A percentile compares a stretch with the other conserved stretches of the same genome.
phyloP scores from a whole-genome alignment of 257 asterid genomes.

The Fraxinus pennsylvanica region DNA sequence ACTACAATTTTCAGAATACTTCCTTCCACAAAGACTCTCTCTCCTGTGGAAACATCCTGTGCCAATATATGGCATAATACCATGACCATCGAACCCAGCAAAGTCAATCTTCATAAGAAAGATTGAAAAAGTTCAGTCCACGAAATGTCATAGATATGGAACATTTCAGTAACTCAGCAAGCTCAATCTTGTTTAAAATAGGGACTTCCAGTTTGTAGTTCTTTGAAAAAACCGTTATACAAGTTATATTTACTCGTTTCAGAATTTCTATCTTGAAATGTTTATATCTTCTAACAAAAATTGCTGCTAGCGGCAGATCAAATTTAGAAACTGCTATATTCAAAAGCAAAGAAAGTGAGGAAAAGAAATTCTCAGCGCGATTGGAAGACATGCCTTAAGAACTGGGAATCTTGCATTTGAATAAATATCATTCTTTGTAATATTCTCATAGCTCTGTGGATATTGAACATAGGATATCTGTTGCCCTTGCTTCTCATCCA shows the following conservation, averaged over 20 bases:
- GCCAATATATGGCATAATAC: constrained; percentile 54
- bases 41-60: constrained; percentile 81
- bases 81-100: constrained; percentile 53
- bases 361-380: background rate
- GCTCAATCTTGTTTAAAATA: too few species aligned
- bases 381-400: constrained; percentile 33
- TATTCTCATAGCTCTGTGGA: constrained; percentile 64
- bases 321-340: background rate
- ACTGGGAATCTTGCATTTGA: constrained; percentile 31
- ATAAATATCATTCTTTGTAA: constrained; percentile 56
- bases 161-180: background rate
- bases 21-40: constrained; percentile 51
- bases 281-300: too few species aligned
- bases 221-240: background rate
- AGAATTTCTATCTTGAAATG: background rate
- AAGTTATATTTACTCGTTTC: background rate
- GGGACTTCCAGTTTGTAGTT: background rate
- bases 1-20: constrained; percentile 20
- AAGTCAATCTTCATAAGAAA: constrained; percentile 55
- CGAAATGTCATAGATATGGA: background rate
- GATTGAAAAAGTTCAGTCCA: background rate
- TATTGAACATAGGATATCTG: constrained; percentile 52
- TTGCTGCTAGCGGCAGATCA: background rate
- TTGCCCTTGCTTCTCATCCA: constrained; percentile 62
- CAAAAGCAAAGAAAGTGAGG: background rate